Conservation (phyloP, 2,329 filamentous ascomycete species). For the Macroventuria anomochaeta region DNA sequence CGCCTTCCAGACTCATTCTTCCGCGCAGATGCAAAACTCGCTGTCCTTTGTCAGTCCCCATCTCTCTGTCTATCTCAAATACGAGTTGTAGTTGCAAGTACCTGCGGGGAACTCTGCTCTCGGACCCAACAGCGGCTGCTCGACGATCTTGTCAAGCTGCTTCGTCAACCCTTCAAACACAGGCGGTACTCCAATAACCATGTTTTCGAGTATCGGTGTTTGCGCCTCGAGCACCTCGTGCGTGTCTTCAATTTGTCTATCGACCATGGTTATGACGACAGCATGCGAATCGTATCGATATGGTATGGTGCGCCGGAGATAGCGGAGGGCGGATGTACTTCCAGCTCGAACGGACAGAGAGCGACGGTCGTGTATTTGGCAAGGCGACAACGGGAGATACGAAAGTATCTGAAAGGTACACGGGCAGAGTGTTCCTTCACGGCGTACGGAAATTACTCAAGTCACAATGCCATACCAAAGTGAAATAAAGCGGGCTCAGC, state of each 20-base stretch:
- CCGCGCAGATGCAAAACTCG: conserved; percentile 43
- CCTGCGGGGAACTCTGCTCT: conserved; percentile 39
- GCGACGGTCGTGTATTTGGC: not conserved
- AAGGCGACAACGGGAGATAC: not conserved
- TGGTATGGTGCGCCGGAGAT: conserved; percentile 17
- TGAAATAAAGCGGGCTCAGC: conserved; percentile 11
- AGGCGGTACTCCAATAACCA: conserved; percentile 47
- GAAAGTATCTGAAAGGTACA: not conserved
- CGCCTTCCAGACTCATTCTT: conserved; percentile 45
- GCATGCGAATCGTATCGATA: conserved; percentile 12
- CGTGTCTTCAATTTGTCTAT: conserved; percentile 23
- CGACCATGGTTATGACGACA: conserved; percentile 29
- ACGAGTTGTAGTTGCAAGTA: conserved; percentile 22
- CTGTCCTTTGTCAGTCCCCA: conserved; percentile 33
- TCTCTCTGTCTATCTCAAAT: not conserved
- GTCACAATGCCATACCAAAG: conserved; percentile 1
- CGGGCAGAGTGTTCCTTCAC: not conserved
- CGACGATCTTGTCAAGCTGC: conserved; percentile 43
- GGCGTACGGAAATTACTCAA: conserved; percentile 5
- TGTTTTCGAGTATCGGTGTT: conserved; percentile 46
- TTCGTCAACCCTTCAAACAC: conserved; percentile 46
- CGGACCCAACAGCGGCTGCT: conserved; percentile 44
- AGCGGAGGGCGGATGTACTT: conserved; percentile 7
- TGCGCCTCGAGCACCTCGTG: conserved; percentile 35
- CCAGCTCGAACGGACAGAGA: conserved; percentile 12